Evolutionary conservation across 2,329 filamentous ascomycete genomes (phyloP).

Genomic region (Sporothrix pallida): DNA sequence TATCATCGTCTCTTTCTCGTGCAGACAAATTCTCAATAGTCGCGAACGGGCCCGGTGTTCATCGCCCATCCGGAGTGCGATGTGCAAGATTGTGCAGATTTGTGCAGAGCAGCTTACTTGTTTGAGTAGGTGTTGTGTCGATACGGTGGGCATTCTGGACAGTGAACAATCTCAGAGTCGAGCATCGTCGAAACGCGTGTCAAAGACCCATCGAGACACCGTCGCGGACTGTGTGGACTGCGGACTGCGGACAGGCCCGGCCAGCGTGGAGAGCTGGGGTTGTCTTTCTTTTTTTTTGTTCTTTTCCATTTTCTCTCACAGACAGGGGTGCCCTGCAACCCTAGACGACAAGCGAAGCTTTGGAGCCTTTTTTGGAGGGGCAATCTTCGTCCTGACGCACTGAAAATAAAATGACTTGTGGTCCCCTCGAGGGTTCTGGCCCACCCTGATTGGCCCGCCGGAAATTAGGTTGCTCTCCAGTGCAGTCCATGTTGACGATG

Average conservation of each 20-base stretch:
- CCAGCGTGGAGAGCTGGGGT: conserved; percentile 10
- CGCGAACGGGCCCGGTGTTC: not conserved
- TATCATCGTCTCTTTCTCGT: not conserved
- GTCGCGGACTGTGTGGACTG: not conserved
- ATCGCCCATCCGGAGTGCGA: not conserved
- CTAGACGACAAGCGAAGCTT: conserved; percentile 8
- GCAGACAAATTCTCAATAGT: not conserved
- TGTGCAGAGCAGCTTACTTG: not conserved
- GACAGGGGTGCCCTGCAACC: conserved; percentile 8
- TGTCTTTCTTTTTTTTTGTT: not conserved
- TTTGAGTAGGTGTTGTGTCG: conserved; percentile 1
- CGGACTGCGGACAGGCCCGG: not conserved
- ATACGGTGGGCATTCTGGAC: not conserved
- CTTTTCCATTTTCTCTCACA: not conserved
- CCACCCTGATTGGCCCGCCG: conserved; percentile 28
- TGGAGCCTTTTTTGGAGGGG: not conserved
- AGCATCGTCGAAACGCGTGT: not conserved
- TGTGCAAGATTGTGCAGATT: conserved; percentile 1
- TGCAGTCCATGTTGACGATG: conserved; percentile 18
- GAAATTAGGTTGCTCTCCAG: conserved; percentile 32
- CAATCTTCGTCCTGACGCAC: conserved; percentile 10
- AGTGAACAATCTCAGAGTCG: not conserved
- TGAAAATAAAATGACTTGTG: conserved; percentile 35
- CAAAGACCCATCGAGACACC: not conserved
- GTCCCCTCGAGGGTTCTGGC: not conserved